phyloP scores from a whole-genome alignment of 2,329 filamentous ascomycete species.

The Helotiales sp. region DNA sequence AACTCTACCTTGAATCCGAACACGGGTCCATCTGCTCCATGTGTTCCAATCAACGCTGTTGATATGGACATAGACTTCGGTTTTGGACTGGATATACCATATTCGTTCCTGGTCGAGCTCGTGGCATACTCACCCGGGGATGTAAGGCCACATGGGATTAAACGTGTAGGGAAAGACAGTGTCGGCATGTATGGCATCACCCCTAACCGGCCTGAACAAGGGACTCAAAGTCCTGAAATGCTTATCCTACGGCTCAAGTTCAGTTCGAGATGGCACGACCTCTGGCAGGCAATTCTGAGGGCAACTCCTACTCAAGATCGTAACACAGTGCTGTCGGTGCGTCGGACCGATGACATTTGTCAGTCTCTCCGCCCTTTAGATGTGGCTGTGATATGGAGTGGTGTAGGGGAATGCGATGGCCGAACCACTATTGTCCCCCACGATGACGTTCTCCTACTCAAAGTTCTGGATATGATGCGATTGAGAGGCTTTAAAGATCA shows the following conservation, averaged over 20 bases:
- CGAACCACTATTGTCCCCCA: neutral
- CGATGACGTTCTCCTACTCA: neutral
- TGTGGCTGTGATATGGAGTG: neutral
- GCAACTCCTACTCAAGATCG: no score
- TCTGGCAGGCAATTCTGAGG: neutral
- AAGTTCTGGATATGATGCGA: neutral
- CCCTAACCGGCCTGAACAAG: no score
- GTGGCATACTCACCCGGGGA: neutral
- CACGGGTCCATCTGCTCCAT: neutral
- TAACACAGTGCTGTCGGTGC: neutral
- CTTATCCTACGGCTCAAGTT: neutral
- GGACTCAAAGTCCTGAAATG: neutral
- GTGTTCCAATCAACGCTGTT: neutral
- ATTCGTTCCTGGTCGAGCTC: neutral
- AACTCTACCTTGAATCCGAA: neutral
- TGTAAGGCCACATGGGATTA: neutral
- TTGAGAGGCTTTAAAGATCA: neutral
- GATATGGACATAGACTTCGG: neutral
- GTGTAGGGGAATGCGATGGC: neutral
- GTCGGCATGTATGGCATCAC: neutral
- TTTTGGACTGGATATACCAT: neutral
- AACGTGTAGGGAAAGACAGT: neutral
- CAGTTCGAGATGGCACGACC: neutral
- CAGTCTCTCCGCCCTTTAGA: neutral
- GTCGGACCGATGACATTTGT: no score